Conservation (phyloP, 306 rosid species). For the Cucumis sativus region Cucumber_9930_V3 NC_026660.2:28661501-28662000, state of each 20-base stretch:
- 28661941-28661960: slow-evolving; percentile 44
- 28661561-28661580: neutral
- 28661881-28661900: neutral
- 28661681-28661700: slow-evolving; percentile 37
- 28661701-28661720: slow-evolving; percentile 28
- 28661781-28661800: neutral
- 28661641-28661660: neutral
- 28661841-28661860: neutral
- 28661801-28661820: neutral
- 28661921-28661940: slow-evolving; percentile 7
- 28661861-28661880: neutral
- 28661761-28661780: slow-evolving; percentile 34
- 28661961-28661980: slow-evolving; percentile 16
- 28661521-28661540: neutral
- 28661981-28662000: neutral
- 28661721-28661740: slow-evolving; percentile 27
- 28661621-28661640: neutral
- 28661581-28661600: neutral
- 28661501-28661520: neutral
- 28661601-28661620: neutral
- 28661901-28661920: neutral
- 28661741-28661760: slow-evolving; percentile 39
- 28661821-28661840: too few species aligned
- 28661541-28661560: neutral
- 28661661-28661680: neutral